These are phyloP conservation scores for Tilletia walkeri DNA, from an alignment of 1,284 basidiomycete species.

Conservation along the genomic window DNA sequence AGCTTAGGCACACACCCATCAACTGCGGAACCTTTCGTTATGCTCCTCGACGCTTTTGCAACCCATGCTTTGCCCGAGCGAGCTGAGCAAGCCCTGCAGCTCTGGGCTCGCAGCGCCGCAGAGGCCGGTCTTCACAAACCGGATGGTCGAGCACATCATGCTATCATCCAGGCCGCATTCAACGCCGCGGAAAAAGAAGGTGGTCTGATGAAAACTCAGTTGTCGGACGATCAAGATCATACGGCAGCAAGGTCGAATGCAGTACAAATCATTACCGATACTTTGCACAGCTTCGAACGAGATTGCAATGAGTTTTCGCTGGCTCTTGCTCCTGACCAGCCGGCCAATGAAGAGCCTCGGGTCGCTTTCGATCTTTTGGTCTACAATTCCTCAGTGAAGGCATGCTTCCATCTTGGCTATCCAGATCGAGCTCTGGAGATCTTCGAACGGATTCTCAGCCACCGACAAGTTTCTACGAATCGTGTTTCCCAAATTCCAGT, in stretches of 20 bases:
- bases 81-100: no score
- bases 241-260: neutral
- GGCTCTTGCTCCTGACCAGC: neutral
- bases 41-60: no score
- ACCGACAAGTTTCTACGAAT: neutral
- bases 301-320: neutral
- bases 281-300: neutral
- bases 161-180: neutral
- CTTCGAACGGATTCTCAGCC: neutral
- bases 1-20: no score
- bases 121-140: neutral
- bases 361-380: neutral
- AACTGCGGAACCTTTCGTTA: no score
- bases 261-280: neutral
- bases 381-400: neutral
- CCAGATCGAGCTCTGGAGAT: conserved; percentile 9
- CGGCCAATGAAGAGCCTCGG: neutral
- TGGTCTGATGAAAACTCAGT: neutral
- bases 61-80: no score
- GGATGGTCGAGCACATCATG: neutral
- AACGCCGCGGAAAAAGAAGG: neutral
- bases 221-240: neutral
- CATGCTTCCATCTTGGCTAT: neutral
- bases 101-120: neutral
- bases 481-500: neutral